Evolutionary conservation across 2,329 filamentous ascomycete genomes (phyloP), one percentile per base, ranked within the genome.

Genomic region (Sordariomycetes sp.): DNA sequence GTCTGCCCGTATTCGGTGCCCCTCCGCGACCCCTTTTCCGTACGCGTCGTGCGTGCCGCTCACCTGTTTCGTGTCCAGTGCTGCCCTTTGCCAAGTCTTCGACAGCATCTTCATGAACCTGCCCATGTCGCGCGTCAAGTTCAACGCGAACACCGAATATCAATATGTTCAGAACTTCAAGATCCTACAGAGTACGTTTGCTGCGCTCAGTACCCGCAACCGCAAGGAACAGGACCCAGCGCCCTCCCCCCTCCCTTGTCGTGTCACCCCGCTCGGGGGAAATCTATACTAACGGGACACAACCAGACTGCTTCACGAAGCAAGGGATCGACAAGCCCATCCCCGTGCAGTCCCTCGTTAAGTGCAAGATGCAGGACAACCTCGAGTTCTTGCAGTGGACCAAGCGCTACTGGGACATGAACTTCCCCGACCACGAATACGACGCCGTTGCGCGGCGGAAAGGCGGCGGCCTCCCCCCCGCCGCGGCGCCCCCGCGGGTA

Each of bases 361-460:
- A 97, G 74, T 99, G 94, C 80, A 96, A 96, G 79, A 99, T 99
- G 92, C 94, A 99, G 80, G 94, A 99, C 73, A 99, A 99, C 76
- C 87, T 99, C 65, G 94, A 97, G 69, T 99, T 99, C 71, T 79
- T 99, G 60, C 94, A 99, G 75, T 99, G 90, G 87, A 86, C 86
- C 59, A 99, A 99, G 81, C 80, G 81, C 64, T 96, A 90, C 77
- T 99, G 94, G 94, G 94, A 99, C 68, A 89, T 96, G 69, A 90
- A 96, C 78, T 99, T 89, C 74, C 94, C 94, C 8, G 94, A 94
- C 59, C 90, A 94, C 66, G 94, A 97, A 62, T 99, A 99, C 76
- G 94, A 99, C 69, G 90, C 94, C 12, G 80, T 95, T 28, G 78
- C 79, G 57, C 84, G 94, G 67, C 82, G 94, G 70, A 96, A 95